Evolutionary conservation across 2,329 filamentous ascomycete species (phyloP), one percentile per base, ranked within the genome.

Genomic region (Fusarium sterilihyphosum): DNA sequence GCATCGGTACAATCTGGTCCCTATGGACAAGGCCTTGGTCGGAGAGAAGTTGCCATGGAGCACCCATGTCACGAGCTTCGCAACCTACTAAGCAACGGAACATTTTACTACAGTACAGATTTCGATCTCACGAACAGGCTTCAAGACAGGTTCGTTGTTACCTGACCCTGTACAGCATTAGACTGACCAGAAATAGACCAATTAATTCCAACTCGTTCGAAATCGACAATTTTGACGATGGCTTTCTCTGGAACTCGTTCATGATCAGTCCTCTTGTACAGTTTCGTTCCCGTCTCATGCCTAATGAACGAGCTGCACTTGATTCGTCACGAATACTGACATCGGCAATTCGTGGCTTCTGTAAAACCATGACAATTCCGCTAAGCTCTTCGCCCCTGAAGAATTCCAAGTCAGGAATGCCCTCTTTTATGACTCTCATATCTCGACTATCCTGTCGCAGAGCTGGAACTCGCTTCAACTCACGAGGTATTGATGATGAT

Each of bases 21-120:
- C 24, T 84, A 84, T 64, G 80, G 82, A 9, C 82, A 84, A 70
- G 80, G 82, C 41, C 82, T 91, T 20, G 91, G 92, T 65, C 88
- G 92, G 65, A 89, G 90, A 77, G 94, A 98, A 49, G 86, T 90
- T 47, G 84, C 91, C 33, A 83, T 94, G 37, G 95, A 98, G 79
- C 95, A 98, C 82, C 96, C 96, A 12, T 98, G 96, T 82, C 86
- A 94, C 78, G 94, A 96, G 52, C 83, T 99, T 68, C 95, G 96
- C 83, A 98, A 98, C 86, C 89, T 99, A 43, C 86, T 99, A 64
- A 93, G 94, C 80, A 95, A 97, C 81, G 95, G 96, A 33, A 97
- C 93, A 37, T 99, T 99, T 81, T 99, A 98, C 82, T 99, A 98
- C 85, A 98, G 95, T 81, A 94, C 94, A n/a, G 95, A 98, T 82